A percentile compares a stretch with the other conserved stretches of the same genome.
phyloP scores from a whole-genome alignment of 768 basidiomycete genomes.

The Auriculariales sp. region DNA sequence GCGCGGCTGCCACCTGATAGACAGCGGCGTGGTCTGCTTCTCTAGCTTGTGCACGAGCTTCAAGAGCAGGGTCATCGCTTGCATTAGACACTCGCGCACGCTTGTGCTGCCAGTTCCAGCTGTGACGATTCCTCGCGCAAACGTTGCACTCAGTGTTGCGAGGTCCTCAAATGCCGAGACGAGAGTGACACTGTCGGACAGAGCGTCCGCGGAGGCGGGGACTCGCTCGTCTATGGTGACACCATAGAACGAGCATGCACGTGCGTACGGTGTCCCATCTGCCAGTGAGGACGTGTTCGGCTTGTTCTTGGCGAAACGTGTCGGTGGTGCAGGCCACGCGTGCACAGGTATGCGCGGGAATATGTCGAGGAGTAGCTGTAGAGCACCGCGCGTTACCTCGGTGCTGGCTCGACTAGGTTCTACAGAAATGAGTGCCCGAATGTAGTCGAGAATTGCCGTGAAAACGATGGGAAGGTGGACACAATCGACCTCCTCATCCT shows the following conservation, averaged over 20 bases:
- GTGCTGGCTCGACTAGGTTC: neutral
- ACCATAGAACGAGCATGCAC: constrained; percentile 50
- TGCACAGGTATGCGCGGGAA: constrained; percentile 34
- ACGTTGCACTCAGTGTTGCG: constrained; percentile 29
- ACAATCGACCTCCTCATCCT: constrained; percentile 77
- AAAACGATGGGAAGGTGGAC: constrained; percentile 75
- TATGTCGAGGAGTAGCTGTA: constrained; percentile 40
- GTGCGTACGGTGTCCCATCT: constrained; percentile 27
- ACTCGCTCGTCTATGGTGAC: constrained; percentile 15
- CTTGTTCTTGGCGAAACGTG: constrained; percentile 23
- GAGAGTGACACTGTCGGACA: constrained; percentile 33
- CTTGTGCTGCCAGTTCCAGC: constrained; percentile 15
- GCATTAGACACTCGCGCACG: constrained; percentile 38
- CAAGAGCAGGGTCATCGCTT: constrained; percentile 35
- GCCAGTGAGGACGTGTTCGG: constrained; percentile 16
- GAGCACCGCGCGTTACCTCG: neutral
- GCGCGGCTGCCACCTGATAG: constrained; percentile 43
- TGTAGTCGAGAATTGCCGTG: constrained; percentile 44
- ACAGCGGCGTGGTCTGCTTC: constrained; percentile 14
- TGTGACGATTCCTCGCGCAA: constrained; percentile 15
- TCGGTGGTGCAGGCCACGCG: constrained; percentile 35
- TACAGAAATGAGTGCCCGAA: constrained; percentile 15
- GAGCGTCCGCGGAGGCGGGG: neutral
- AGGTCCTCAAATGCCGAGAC: constrained; percentile 42
- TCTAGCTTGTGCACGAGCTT: constrained; percentile 32